Evolutionary conservation across 768 basidiomycete genomes (phyloP).

Genomic region (Lactifluus hygrophoroides): DNA sequence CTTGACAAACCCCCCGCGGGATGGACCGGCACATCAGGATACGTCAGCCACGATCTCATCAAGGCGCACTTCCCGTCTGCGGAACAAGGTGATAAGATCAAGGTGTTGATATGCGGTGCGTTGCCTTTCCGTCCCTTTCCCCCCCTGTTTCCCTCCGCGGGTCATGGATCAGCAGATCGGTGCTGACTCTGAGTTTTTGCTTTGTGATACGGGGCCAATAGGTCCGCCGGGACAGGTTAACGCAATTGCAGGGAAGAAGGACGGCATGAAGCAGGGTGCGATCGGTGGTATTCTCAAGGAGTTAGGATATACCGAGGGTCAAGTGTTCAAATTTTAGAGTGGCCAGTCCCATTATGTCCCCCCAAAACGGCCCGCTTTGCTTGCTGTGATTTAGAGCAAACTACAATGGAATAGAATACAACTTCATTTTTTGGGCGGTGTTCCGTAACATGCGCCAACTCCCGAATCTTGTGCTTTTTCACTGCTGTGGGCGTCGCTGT

Average conservation of each 20-base stretch:
- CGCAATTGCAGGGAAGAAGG: constrained; percentile 85
- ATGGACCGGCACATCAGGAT: constrained; percentile 69
- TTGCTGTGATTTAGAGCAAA: not conserved
- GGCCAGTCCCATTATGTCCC: not conserved
- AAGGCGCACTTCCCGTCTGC: constrained; percentile 63
- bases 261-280: constrained; percentile 78
- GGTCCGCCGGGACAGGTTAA: constrained; percentile 86
- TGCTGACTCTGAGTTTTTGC: not conserved
- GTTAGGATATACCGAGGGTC: constrained; percentile 74
- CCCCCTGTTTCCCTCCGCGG: not conserved
- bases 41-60: constrained; percentile 63
- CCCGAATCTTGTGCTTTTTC: too few species aligned
- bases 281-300: constrained; percentile 80
- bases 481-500: too few species aligned
- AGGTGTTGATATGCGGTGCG: constrained; percentile 84
- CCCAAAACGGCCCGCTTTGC: not conserved
- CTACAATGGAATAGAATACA: not conserved
- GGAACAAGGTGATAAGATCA: constrained; percentile 64
- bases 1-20: constrained; percentile 69
- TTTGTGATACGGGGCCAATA: constrained; percentile 21
- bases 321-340: constrained; percentile 41
- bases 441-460: too few species aligned
- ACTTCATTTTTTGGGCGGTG: too few species aligned
- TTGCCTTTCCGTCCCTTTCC: not conserved
- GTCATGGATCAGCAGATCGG: not conserved